Percentiles rank a stretch among this genome's conserved stretches.
Conservation (phyloP, 768 basidiomycete genomes). For the Obba rivulosa region DNA sequence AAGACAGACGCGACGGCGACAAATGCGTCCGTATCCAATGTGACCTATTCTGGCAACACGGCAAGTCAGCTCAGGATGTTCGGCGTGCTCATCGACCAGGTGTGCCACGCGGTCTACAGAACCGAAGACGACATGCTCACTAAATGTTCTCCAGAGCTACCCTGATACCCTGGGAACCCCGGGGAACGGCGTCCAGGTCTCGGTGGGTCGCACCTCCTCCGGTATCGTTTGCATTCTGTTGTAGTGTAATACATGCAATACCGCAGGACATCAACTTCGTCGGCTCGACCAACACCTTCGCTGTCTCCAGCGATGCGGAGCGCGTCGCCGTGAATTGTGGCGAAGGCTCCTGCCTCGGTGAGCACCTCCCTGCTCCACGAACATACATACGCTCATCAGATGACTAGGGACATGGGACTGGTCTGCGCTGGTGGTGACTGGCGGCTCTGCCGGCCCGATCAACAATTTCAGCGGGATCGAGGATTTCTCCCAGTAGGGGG, state of each 20-base stretch:
- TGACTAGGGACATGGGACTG: slow-evolving; percentile 45
- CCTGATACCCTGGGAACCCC: slow-evolving; percentile 46
- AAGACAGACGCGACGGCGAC: slow-evolving; percentile 46
- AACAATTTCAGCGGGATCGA: background rate
- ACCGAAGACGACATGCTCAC: background rate
- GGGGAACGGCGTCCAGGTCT: slow-evolving; percentile 52
- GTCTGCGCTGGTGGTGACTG: slow-evolving; percentile 37
- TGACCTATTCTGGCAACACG: slow-evolving; percentile 50
- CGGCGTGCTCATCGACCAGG: slow-evolving; percentile 60
- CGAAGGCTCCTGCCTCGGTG: slow-evolving; percentile 42
- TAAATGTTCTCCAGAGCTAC: slow-evolving; percentile 40
- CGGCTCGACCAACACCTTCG: slow-evolving; percentile 34
- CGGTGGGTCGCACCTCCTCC: slow-evolving; percentile 41
- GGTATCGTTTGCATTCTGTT: background rate
- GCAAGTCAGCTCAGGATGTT: slow-evolving; percentile 42
- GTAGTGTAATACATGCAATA: background rate
- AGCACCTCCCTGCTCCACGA: slow-evolving; percentile 1
- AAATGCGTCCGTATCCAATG: slow-evolving; percentile 40
- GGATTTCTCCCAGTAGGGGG: no score
- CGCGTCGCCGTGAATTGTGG: slow-evolving; percentile 56
- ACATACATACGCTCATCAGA: background rate
- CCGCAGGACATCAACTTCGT: slow-evolving; percentile 47
- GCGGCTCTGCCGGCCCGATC: slow-evolving; percentile 36
- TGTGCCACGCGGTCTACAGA: slow-evolving; percentile 9
- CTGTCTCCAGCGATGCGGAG: slow-evolving; percentile 37